These are phyloP conservation scores for Rhipidocladum racemiflorum DNA, from an alignment of 176 grass and related monocot genomes.

Conservation along the genomic window DNA sequence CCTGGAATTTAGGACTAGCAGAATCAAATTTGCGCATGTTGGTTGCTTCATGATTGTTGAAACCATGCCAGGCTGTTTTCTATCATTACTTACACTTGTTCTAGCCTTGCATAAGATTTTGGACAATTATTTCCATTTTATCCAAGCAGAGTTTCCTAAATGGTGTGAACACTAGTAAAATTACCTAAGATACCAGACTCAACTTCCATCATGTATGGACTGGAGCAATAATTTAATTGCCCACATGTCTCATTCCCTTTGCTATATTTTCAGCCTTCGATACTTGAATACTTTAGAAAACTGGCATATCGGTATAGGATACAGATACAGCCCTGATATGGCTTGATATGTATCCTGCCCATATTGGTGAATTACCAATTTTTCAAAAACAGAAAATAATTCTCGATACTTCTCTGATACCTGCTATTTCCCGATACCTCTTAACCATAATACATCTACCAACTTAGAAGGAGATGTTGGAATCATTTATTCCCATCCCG, in stretches of 20 bases:
- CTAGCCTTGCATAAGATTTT: neutral
- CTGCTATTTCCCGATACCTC: no score
- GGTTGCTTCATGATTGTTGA: conserved; percentile 4
- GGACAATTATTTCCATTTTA: neutral
- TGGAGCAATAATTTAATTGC: conserved; percentile 1
- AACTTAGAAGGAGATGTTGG: no score
- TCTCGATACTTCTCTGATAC: no score
- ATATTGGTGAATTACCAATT: no score
- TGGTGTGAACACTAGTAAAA: conserved; percentile 6
- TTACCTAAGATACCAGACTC: neutral
- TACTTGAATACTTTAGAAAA: no score
- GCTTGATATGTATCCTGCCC: no score
- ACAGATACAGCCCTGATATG: no score
- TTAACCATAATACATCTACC: no score
- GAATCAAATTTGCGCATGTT: neutral
- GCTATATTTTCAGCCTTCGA: conserved; percentile 22
- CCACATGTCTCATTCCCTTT: neutral
- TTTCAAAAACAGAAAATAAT: no score
- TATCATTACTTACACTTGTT: neutral
- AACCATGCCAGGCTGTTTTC: neutral
- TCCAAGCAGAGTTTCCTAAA: neutral
- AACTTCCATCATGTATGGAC: neutral
- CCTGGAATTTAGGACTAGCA: neutral
- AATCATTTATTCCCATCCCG: no score
- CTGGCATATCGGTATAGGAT: no score